Evolutionary conservation across 768 basidiomycete species (phyloP).

Genomic region (Daedaleopsis sinensis): DNA sequence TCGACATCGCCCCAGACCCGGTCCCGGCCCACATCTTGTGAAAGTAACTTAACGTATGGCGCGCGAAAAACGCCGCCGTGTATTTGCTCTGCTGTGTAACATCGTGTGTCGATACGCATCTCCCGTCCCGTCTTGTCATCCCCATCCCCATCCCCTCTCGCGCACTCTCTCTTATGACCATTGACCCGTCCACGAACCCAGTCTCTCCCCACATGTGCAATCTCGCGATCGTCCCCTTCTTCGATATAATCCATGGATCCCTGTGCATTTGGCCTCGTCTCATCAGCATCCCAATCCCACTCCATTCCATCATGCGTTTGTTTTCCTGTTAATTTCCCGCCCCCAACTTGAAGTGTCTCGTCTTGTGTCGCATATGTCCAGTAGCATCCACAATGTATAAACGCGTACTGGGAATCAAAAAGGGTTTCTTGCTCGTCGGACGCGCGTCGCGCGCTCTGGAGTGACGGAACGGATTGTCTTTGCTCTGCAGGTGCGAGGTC

Average conservation of each 20-base stretch:
- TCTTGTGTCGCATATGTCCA: background rate
- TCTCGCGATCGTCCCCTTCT: background rate
- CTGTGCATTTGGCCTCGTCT: background rate
- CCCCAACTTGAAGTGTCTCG: background rate
- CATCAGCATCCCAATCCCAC: background rate
- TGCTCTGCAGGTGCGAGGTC: background rate
- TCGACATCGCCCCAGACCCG: background rate
- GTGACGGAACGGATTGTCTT: background rate
- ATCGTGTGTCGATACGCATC: background rate
- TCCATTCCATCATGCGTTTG: background rate
- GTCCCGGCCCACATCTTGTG: background rate
- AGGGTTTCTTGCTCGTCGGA: background rate
- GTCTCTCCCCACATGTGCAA: background rate
- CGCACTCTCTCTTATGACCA: background rate
- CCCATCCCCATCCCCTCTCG: background rate
- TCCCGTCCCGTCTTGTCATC: background rate
- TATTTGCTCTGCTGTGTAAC: slow-evolving; percentile 2
- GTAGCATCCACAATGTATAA: slow-evolving; percentile 21
- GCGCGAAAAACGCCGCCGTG: background rate
- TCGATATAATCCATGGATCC: background rate
- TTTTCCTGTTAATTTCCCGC: no score
- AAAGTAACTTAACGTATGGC: slow-evolving; percentile 1
- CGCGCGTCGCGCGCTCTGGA: background rate
- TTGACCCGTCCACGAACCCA: background rate
- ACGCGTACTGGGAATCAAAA: slow-evolving; percentile 16